phyloP scores from a whole-genome alignment of 2,329 filamentous ascomycete species.

The Fusarium torulosum region DNA sequence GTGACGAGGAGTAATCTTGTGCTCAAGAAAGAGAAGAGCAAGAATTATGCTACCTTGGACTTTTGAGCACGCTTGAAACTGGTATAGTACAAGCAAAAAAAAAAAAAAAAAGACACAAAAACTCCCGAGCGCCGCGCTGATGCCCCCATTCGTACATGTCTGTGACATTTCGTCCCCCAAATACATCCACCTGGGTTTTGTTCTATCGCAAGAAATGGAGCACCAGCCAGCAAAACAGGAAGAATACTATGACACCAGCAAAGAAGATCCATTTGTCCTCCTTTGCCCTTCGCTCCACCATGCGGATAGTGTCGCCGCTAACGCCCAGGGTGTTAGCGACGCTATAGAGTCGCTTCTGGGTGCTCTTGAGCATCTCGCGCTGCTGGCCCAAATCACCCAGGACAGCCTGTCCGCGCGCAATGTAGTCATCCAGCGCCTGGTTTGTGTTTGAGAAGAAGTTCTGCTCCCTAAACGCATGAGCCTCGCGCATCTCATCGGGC shows the following conservation, averaged over 20 bases:
- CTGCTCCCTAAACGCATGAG: conserved; percentile 89
- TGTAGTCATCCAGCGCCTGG: conserved; percentile 89
- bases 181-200: neutral
- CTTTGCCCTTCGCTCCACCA: conserved; percentile 90
- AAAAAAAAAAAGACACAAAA: conserved; percentile 34
- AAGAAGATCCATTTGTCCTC: conserved; percentile 99
- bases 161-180: conserved; percentile 19
- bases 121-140: conserved; percentile 50
- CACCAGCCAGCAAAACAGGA: conserved; percentile 91
- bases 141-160: conserved; percentile 33
- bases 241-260: conserved; percentile 86
- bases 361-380: conserved; percentile 93
- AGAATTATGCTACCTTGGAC: conserved; percentile 12
- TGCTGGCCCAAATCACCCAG: conserved; percentile 90
- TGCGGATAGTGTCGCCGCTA: conserved; percentile 95
- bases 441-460: conserved; percentile 87
- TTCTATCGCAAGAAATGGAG: conserved; percentile 78
- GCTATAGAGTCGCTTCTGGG: conserved; percentile 89
- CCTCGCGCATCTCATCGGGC: conserved; percentile 77
- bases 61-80: conserved; percentile 15
- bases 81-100: conserved; percentile 32
- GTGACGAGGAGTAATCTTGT: conserved; percentile 50
- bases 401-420: conserved; percentile 90
- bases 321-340: conserved; percentile 95
- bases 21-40: conserved; percentile 3